phyloP scores from a whole-genome alignment of 2,329 filamentous ascomycete genomes.

The Tolypocladium guangdongense region DNA sequence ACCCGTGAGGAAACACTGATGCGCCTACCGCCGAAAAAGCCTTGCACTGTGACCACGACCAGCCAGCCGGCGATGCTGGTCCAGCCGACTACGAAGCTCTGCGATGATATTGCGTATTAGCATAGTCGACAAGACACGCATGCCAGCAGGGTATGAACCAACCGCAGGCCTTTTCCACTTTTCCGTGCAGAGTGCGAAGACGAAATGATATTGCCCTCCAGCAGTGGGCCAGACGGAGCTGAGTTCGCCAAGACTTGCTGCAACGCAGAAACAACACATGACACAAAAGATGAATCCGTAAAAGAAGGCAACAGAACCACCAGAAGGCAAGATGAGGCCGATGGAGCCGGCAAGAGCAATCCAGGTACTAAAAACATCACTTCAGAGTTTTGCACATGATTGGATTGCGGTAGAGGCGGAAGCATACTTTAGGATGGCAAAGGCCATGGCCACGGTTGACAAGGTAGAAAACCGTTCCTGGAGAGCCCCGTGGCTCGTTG shows the following conservation, averaged over 20 bases:
- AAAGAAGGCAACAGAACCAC: constrained; percentile 28
- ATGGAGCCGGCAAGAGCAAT: constrained; percentile 30
- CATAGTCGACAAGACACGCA: not conserved
- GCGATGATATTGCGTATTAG: no score
- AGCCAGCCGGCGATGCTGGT: constrained; percentile 35
- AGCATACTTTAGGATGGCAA: constrained; percentile 30
- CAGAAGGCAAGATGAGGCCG: constrained; percentile 29
- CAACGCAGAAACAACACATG: constrained; percentile 30
- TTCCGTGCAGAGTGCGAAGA: constrained; percentile 26
- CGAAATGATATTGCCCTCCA: constrained; percentile 35
- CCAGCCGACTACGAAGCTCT: constrained; percentile 34
- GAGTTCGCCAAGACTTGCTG: constrained; percentile 30
- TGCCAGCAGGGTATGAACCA: not conserved
- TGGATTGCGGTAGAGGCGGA: not conserved
- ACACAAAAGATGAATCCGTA: constrained; percentile 36
- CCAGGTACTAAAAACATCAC: constrained; percentile 12
- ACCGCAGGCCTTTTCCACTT: constrained; percentile 27
- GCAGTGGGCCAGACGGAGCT: constrained; percentile 34
- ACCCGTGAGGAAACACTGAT: no score
- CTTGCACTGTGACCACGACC: constrained; percentile 30
- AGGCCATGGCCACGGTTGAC: constrained; percentile 26
- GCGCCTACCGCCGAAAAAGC: constrained; percentile 27
- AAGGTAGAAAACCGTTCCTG: constrained; percentile 21
- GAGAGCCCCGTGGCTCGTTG: constrained; percentile 6
- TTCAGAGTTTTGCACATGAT: not conserved